Conservation (phyloP, 257 asterid genomes). For the Scutellaria baicalensis region DNA sequence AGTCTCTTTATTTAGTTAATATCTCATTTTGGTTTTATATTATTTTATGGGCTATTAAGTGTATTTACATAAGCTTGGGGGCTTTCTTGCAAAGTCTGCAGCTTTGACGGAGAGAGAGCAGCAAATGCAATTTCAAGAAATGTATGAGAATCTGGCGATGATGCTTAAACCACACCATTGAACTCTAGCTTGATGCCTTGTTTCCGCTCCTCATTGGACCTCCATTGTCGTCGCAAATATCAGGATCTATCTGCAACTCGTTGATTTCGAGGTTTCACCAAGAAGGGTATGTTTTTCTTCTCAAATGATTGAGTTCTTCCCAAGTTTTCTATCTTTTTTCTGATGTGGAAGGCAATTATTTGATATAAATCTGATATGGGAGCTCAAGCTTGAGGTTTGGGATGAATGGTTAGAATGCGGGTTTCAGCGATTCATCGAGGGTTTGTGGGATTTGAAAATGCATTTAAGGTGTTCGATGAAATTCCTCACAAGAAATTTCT, state of each 20-base stretch:
- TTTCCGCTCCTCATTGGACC: not conserved
- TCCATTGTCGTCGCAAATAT: not conserved
- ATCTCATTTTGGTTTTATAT: no score
- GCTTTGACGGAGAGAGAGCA: no score
- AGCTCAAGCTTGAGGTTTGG: not conserved
- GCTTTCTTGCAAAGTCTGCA: no score
- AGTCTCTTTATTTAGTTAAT: no score
- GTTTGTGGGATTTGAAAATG: not conserved
- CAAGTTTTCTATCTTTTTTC: not conserved
- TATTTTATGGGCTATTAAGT: no score
- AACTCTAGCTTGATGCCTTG: not conserved
- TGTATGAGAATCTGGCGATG: no score
- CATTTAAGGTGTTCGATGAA: not conserved
- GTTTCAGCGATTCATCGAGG: not conserved
- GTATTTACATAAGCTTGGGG: no score
- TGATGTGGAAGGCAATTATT: not conserved
- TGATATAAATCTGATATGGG: not conserved
- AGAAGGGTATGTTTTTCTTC: not conserved
- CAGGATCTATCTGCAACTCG: not conserved
- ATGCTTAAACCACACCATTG: not conserved
- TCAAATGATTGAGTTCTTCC: not conserved
- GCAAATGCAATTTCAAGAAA: no score
- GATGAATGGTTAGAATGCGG: not conserved
- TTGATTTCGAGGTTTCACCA: not conserved
- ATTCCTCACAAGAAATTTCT: not conserved